Evolutionary conservation across 345 rosid species (phyloP), one percentile per base, ranked within the genome.

Genomic region (Odontarrhena argentea): DNA sequence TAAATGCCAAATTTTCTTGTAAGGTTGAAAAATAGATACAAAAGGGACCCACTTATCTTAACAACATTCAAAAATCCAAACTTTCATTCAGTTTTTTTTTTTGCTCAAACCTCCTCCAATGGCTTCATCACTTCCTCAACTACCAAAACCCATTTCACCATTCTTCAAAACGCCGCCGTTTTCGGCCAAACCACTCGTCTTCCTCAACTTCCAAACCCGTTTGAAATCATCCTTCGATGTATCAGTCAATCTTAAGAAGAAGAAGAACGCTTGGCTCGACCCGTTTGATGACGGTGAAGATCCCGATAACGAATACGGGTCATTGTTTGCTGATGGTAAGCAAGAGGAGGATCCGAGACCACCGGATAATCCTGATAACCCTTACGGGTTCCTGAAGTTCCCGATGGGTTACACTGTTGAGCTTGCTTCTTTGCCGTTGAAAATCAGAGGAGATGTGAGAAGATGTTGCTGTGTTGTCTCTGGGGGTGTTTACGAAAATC

Each of bases 371-470:
- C 96, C 94, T 6, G 76, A 82, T 49, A 93, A 81, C 54, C 94
- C 94, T 22, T 90, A 90, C 42, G 98, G 96, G 2, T 93, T 90
- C 85, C 83, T 90, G 73, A 93, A 93, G 75, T 90, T 93, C 66
- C 97, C 96, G 0, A 82, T 54, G 84, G 97, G 96, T 24, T 93
- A 61, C 65, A 76, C 46, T 5, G 94, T 87, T 35, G 98, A 93
- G 79, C 60, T 90, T 26, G 97, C 94, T 50, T 80, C 94, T 14
- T 65, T 90, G 76, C 86, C 82, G 0, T 78, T 84, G 77, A 93
- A 90, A 80, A 76, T 89, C 40, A 82, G 98, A 77, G 98, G 98
- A 26, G 98, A 93, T 75, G 94, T 90, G 47, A 74, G 98, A 81
- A 77, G 96, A 46, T 93, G 98, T 57, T 88, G 94, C 71, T 90